Evolutionary conservation across 1,139 yeast species (phyloP), one percentile per base, ranked within the genome.

Genomic region (Tardiomyces blankii): DNA sequence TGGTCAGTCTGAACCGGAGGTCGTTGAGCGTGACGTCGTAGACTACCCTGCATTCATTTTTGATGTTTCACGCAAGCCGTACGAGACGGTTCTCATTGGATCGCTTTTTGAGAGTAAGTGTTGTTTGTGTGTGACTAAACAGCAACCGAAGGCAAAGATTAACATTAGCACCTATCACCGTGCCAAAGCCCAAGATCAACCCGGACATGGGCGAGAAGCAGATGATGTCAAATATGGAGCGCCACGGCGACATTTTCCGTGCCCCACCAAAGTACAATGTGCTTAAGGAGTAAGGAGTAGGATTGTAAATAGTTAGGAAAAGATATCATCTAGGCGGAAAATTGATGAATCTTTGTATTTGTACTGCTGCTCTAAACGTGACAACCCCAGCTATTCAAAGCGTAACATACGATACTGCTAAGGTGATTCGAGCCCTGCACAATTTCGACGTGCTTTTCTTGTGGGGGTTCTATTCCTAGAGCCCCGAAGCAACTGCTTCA

Each of bases 31-130:
- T 51, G 74, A 74, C 49, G 80, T 84, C 42, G 72, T 76, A 19
- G 95, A 87, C 62, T 80, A 86, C 60, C 71, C 83, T 49, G 93
- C 84, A 0, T 86, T 76, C 63, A 74, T 87, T 39, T 73, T 87
- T 54, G 86, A 88, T 61, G 84, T 94, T 13, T 75, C 77, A 52
- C 74, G 80, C 28, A 74, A 80, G 47, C 69, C 69, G 2, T 54
- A 66, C 9, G 79, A 80, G 47, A 69, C 82, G 49, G 74, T 74
- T 27, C 69, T 87, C 51, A 86, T 86, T 30, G 96, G 96, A 14
- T 77, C 93, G 11, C 70, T 87, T 14, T 88, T 88, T 59, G 95
- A 86, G 58, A 76, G 33, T 28, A 30, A 30, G 35, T 30, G 35
- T 14, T 9, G 11, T 30, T 14, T 13, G 9, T 11, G 5, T 12